Conservation (phyloP, 441 rosid genomes). For the Pelargonium australe region DNA sequence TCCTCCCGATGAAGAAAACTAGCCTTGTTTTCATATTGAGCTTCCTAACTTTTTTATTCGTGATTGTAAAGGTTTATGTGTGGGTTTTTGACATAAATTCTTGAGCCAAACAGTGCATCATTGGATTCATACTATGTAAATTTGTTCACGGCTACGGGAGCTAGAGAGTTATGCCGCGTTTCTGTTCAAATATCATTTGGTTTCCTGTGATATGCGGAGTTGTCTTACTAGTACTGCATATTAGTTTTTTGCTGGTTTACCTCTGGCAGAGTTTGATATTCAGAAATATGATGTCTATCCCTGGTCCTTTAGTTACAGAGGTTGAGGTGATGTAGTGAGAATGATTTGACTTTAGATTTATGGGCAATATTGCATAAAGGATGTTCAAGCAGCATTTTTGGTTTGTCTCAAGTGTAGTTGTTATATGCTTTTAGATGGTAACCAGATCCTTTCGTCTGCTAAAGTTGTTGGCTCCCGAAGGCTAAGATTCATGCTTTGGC, state of each 20-base stretch:
- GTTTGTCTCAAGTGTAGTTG: not conserved
- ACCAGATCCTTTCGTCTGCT: not conserved
- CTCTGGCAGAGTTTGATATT: not conserved
- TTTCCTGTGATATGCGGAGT: conserved; percentile 13
- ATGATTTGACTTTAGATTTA: conserved; percentile 11
- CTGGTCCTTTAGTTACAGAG: conserved; percentile 13
- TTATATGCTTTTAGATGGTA: not conserved
- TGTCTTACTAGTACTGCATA: conserved; percentile 10
- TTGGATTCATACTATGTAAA: conserved; percentile 10
- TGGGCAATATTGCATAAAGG: not conserved
- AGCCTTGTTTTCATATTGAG: conserved; percentile 18
- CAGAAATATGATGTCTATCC: conserved; percentile 12
- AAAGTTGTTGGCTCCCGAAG: not conserved
- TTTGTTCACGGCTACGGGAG: conserved; percentile 14
- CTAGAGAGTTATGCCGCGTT: conserved; percentile 11
- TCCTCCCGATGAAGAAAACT: conserved; percentile 16
- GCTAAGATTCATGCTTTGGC: not conserved
- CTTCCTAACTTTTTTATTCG: conserved; percentile 12
- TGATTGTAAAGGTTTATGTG: conserved; percentile 4
- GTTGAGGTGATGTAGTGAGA: conserved; percentile 9
- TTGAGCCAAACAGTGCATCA: conserved; percentile 19
- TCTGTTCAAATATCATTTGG: conserved; percentile 15
- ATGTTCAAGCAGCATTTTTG: not conserved
- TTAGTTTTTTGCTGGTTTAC: conserved; percentile 21
- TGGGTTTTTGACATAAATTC: conserved; percentile 5